phyloP scores from a whole-genome alignment of 2,329 filamentous ascomycete species.

The Simplicillium sp. region DNA sequence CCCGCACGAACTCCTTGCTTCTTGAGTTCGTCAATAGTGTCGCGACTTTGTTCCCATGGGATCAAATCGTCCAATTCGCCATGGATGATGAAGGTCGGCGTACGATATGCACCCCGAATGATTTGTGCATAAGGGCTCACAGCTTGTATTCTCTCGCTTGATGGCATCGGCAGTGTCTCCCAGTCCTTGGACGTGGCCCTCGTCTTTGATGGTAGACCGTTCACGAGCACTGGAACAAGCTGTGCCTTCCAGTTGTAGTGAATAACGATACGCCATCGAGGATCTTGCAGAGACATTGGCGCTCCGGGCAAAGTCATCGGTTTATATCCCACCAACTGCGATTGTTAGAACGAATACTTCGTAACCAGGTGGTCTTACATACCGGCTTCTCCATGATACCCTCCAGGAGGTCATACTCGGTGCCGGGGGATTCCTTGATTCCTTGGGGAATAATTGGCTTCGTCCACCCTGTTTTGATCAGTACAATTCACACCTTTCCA shows the following conservation, averaged over 20 bases:
- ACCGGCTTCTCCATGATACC: conserved; percentile 3
- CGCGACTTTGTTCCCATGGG: conserved; percentile 1
- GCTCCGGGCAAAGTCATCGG: too few species aligned
- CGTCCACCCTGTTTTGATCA: too few species aligned
- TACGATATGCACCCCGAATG: conserved; percentile 1
- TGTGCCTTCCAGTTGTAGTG: conserved; percentile 32
- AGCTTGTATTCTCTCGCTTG: conserved; percentile 1
- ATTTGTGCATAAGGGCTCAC: conserved; percentile 8
- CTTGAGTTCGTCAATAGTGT: not conserved
- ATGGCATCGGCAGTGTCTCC: conserved; percentile 6
- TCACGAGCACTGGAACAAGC: conserved; percentile 23
- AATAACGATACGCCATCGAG: conserved; percentile 25
- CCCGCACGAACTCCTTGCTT: too few species aligned
- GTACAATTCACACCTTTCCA: too few species aligned
- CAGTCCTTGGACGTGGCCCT: conserved; percentile 3
- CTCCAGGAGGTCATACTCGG: not conserved
- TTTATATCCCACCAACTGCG: not conserved
- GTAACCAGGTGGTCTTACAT: conserved; percentile 1
- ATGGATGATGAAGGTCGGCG: conserved; percentile 8
- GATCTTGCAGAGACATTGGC: conserved; percentile 13
- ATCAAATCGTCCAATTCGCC: conserved; percentile 7
- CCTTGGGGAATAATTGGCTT: too few species aligned
- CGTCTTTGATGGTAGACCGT: conserved; percentile 12
- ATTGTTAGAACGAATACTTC: conserved; percentile 2
- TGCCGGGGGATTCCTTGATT: not conserved